These are phyloP conservation scores for Phalaenopsis aphrodite DNA, from an alignment of 106 monocot species.

Conservation along the genomic window DNA sequence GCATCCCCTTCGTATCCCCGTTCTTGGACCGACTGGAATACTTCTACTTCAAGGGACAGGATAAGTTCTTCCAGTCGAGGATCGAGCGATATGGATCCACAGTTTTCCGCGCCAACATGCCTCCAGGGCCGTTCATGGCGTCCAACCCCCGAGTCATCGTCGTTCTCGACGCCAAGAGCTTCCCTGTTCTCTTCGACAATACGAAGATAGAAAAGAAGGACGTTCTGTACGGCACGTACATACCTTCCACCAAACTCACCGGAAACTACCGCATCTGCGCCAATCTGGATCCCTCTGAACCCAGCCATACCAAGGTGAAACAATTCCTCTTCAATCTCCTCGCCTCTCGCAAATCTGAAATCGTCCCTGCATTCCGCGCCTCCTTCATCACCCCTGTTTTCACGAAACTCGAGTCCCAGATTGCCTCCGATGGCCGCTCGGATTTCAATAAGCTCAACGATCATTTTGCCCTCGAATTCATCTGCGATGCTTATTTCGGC, in stretches of 20 bases:
- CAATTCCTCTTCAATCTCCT: constrained; percentile 27
- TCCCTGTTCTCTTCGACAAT: constrained; percentile 45
- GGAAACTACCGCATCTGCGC: constrained; percentile 50
- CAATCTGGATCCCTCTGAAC: constrained; percentile 61
- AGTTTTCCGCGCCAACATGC: constrained; percentile 39
- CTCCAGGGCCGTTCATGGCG: constrained; percentile 51
- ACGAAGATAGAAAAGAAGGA: constrained; percentile 39
- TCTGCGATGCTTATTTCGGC: constrained; percentile 27
- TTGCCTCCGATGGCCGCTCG: constrained; percentile 16
- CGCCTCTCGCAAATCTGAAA: constrained; percentile 12
- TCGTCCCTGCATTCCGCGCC: constrained; percentile 32
- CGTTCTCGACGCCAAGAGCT: constrained; percentile 48
- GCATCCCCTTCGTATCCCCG: constrained; percentile 25
- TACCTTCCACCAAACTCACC: constrained; percentile 41
- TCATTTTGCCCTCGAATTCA: constrained; percentile 29
- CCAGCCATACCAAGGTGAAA: constrained; percentile 34
- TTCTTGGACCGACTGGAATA: constrained; percentile 43
- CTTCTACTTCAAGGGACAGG: constrained; percentile 31
- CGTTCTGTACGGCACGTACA: constrained; percentile 37
- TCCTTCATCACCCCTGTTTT: constrained; percentile 26
- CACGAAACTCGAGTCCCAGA: constrained; percentile 20
- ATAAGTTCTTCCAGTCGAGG: constrained; percentile 34
- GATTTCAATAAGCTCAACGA: constrained; percentile 44
- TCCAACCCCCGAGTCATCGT: constrained; percentile 23
- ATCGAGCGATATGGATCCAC: constrained; percentile 27